Evolutionary conservation across 2,329 filamentous ascomycete genomes (phyloP), one percentile per base, ranked within the genome.

Genomic region (Neonectria coccinea): DNA sequence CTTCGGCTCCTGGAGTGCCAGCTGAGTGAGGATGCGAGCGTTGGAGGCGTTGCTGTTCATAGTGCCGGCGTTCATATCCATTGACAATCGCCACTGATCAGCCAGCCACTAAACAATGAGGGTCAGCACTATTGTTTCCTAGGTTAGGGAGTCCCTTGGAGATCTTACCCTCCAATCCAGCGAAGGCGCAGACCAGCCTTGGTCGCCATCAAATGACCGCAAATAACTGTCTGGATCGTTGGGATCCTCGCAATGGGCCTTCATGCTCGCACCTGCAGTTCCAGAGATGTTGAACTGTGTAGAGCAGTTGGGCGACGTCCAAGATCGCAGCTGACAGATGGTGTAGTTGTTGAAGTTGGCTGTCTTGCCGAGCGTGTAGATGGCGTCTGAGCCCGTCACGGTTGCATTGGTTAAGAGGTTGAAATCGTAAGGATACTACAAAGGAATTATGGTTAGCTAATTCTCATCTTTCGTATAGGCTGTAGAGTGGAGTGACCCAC

Each of bases 241-340:
- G 0, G 79, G 70, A 47, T 89, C 84, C 29, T 90, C 85, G 71
- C 92, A 96, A 25, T 86, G 78, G 0, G 89, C 85, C 33, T 79
- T 80, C 75, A 95, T 83, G 10, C 78, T 79, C 0, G 88, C 88
- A 2, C 91, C 91, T 2, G 78, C 80, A 6, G 82, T 82, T 0
- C 87, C 86, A 0, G 86, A 85, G 12, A 87, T 80, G 61, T 84
- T 81, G 70, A 86, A 90, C 4, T 77, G 76, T 0, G 92, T 94
- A 1, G 88, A 90, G 76, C 92, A 96, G 12, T 85, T 80, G 0
- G 89, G 83, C 0, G 90, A 88, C 1, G 88, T 76, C 68, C 88
- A 89, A 0, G 88, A 90, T 22, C 86, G 85, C 14, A 94, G 75
- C 45, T 89, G 83, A 73, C 92, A 96, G 0, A 96, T 78, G 0